Evolutionary conservation across 192 early-diverging fungal species (phyloP).

Genomic region (Coemansia sp.): DNA sequence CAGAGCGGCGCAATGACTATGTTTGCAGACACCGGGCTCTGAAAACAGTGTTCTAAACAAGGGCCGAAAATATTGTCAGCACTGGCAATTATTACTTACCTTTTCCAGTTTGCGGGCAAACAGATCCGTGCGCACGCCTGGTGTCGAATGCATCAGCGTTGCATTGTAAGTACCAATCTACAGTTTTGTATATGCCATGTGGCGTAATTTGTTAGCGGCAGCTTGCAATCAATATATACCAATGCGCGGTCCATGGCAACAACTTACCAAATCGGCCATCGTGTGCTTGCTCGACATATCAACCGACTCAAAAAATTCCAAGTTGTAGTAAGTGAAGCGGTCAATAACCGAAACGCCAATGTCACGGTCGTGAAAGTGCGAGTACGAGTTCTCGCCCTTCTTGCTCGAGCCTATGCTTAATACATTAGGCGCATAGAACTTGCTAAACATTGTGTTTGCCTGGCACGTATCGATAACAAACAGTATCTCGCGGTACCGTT

Average conservation of each 20-base stretch:
- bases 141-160: slow-evolving; percentile 72
- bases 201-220: neutral
- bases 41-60: no score
- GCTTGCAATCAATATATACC: neutral
- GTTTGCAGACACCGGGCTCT: no score
- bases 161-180: slow-evolving; percentile 70
- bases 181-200: neutral
- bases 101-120: slow-evolving; percentile 76
- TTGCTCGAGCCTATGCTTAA: slow-evolving; percentile 85
- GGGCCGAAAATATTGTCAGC: no score
- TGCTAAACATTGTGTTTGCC: slow-evolving; percentile 94
- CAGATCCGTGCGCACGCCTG: slow-evolving; percentile 83
- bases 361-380: slow-evolving; percentile 74
- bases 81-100: slow-evolving; percentile 50
- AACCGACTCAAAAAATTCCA: slow-evolving; percentile 88
- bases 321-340: slow-evolving; percentile 93
- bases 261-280: slow-evolving; percentile 69
- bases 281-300: slow-evolving; percentile 76
- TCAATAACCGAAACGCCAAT: slow-evolving; percentile 98
- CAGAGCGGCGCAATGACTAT: neutral
- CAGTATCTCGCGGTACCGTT: slow-evolving; percentile 94
- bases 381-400: slow-evolving; percentile 90
- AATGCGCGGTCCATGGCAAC: neutral
- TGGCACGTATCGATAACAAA: slow-evolving; percentile 99
- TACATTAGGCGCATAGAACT: slow-evolving; percentile 92